Percentiles rank a stretch among this genome's conserved stretches.
Conservation (phyloP, 2,329 filamentous ascomycete genomes). For the Ceratocystis smalleyi region DNA sequence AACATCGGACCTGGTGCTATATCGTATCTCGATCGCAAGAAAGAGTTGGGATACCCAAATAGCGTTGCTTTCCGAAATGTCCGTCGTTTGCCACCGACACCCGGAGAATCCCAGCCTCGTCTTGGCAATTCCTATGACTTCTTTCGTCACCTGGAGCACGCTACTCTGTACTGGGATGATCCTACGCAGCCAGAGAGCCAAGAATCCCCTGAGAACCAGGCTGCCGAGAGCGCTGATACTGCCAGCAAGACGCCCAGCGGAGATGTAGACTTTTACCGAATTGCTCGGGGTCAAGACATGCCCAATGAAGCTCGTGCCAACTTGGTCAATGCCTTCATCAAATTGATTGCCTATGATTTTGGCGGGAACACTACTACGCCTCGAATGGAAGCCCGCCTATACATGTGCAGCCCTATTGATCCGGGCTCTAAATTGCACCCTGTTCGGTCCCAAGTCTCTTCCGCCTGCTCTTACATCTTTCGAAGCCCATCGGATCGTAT, state of each 20-base stretch:
- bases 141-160: conserved; percentile 44
- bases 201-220: conserved; percentile 2
- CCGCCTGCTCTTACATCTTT: conserved; percentile 44
- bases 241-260: not conserved
- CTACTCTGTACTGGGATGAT: conserved; percentile 48
- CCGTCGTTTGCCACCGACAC: conserved; percentile 39
- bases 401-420: conserved; percentile 30
- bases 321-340: conserved; percentile 44
- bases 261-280: conserved; percentile 27
- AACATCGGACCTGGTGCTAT: conserved; percentile 41
- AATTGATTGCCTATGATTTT: conserved; percentile 51
- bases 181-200: conserved; percentile 26
- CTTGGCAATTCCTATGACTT: conserved; percentile 52
- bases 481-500: conserved; percentile 45
- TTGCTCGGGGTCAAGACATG: conserved; percentile 38
- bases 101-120: conserved; percentile 38
- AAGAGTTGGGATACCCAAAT: conserved; percentile 41
- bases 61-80: conserved; percentile 46
- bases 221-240: conserved; percentile 2
- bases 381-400: conserved; percentile 43
- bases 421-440: conserved; percentile 23
- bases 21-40: conserved; percentile 42
- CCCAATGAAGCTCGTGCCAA: conserved; percentile 42
- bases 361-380: conserved; percentile 44
- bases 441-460: conserved; percentile 39